phyloP scores from a whole-genome alignment of 176 grass and related monocot genomes.

The Musa acuminata region DNA sequence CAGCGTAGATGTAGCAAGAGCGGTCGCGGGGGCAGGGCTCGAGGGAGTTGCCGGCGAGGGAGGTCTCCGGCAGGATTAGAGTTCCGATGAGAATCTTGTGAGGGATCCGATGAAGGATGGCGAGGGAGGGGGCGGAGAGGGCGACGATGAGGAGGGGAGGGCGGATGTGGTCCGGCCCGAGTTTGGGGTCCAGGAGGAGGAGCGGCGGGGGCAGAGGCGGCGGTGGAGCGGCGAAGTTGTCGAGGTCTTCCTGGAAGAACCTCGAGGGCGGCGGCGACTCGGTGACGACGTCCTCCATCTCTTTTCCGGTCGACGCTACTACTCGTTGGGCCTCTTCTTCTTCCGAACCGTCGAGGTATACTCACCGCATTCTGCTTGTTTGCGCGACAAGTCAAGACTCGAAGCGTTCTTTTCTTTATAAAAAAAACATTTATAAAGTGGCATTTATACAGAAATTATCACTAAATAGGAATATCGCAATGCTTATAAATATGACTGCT shows the following conservation, averaged over 20 bases:
- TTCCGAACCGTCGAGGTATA: too few relatives aligned
- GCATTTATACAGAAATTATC: too few relatives aligned
- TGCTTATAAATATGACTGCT: too few relatives aligned
- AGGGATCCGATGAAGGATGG: constrained; percentile 35
- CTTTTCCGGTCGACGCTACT: background rate
- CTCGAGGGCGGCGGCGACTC: constrained; percentile 56
- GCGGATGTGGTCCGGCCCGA: constrained; percentile 13
- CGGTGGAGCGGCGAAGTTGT: constrained; percentile 44
- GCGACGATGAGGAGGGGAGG: constrained; percentile 42
- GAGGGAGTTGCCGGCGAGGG: constrained; percentile 30
- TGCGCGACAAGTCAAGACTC: too few relatives aligned
- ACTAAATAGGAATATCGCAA: too few relatives aligned
- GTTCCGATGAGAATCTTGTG: constrained; percentile 37
- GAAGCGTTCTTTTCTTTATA: background rate
- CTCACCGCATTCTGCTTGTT: too few relatives aligned
- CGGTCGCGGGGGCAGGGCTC: constrained; percentile 21
- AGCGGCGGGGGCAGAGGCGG: constrained; percentile 36
- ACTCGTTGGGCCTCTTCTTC: background rate
- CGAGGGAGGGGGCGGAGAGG: constrained; percentile 54
- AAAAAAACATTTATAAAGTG: too few relatives aligned
- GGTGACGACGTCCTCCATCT: constrained; percentile 63
- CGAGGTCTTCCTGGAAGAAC: constrained; percentile 62
- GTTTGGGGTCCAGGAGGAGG: constrained; percentile 38
- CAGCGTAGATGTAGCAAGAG: constrained; percentile 56
- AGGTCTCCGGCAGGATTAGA: constrained; percentile 54